Conservation (phyloP, 495 filamentous ascomycete genomes). For the Niebla homalea region DNA sequence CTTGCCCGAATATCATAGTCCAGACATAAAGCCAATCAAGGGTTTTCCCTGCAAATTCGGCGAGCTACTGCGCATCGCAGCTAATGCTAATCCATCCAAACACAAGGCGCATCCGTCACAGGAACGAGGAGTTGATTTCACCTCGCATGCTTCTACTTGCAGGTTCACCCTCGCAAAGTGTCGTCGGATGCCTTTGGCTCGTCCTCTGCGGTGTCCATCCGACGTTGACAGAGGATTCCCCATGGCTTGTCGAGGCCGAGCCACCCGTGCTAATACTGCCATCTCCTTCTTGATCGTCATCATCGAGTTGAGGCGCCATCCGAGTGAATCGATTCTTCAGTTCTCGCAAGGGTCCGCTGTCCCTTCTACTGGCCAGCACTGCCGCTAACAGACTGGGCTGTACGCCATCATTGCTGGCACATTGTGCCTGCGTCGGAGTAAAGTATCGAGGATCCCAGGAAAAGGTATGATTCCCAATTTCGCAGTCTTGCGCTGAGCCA, state of each 20-base stretch:
- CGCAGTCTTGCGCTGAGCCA: not conserved
- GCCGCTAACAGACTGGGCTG: not conserved
- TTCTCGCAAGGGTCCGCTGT: not conserved
- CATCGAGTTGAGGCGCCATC: not conserved
- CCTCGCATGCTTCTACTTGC: conserved; percentile 49
- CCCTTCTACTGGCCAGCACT: not conserved
- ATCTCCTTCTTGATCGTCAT: not conserved
- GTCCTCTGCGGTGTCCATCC: conserved; percentile 42
- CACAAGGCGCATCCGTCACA: too few relatives aligned
- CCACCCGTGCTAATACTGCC: not conserved
- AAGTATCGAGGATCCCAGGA: not conserved
- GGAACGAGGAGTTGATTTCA: not conserved
- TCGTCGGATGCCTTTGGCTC: conserved; percentile 30
- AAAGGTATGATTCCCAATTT: too few relatives aligned
- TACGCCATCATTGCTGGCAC: not conserved
- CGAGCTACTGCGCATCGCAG: too few relatives aligned
- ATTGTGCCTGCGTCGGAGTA: not conserved
- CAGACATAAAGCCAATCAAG: too few relatives aligned
- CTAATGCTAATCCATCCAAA: too few relatives aligned
- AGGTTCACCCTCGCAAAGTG: conserved; percentile 69
- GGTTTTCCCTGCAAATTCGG: too few relatives aligned
- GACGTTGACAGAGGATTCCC: not conserved
- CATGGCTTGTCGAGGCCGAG: not conserved
- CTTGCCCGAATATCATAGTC: too few relatives aligned
- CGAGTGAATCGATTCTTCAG: not conserved